phyloP scores from a whole-genome alignment of 169 alveolate genomes.

The Perkinsus olseni region DNA sequence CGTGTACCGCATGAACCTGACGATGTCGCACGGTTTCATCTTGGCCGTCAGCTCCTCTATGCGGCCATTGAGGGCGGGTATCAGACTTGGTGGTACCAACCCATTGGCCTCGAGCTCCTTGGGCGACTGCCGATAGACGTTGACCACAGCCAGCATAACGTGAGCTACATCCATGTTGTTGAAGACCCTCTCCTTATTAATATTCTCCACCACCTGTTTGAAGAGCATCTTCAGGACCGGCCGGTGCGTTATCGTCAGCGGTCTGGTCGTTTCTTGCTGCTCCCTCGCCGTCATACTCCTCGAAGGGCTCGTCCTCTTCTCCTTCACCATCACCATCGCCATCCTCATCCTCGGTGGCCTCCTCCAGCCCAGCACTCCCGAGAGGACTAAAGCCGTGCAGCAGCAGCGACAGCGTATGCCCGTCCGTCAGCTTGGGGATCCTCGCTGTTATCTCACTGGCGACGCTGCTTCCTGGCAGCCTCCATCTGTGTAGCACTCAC shows the following conservation, averaged over 20 bases:
- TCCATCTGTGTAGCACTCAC: not conserved
- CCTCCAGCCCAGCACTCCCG: not conserved
- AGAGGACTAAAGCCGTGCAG: not conserved
- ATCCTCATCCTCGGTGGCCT: not conserved
- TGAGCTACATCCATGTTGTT: not conserved
- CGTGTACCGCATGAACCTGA: not conserved
- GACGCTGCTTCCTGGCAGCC: not conserved
- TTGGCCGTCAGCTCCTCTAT: not conserved
- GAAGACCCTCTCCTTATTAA: not conserved
- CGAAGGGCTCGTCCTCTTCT: not conserved
- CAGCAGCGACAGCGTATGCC: not conserved
- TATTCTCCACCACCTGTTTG: not conserved
- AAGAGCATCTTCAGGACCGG: not conserved
- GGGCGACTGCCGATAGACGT: not conserved
- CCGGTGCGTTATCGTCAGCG: not conserved
- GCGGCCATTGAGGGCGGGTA: not conserved
- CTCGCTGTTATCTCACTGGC: not conserved
- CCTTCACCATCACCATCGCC: not conserved
- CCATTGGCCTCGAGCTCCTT: not conserved
- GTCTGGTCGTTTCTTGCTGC: not conserved
- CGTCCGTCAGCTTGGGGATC: not conserved
- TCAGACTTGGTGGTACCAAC: not conserved
- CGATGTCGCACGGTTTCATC: not conserved
- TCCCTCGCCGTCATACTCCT: not conserved
- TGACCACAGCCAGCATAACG: not conserved